Evolutionary conservation across 305 asterid species (phyloP).

Genomic region (Fraxinus xanthoxyloides): DNA sequence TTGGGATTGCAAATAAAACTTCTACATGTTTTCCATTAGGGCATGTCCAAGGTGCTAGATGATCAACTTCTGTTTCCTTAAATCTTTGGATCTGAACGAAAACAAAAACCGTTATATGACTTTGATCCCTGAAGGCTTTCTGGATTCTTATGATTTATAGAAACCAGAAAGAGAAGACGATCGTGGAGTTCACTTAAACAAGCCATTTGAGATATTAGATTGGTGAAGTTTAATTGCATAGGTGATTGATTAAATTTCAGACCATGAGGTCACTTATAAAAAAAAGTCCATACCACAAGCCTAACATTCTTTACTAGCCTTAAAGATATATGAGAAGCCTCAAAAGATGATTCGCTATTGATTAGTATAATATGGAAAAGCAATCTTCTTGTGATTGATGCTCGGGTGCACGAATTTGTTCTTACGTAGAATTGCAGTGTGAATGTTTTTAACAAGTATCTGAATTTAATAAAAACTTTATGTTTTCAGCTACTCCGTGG

Average conservation of each 20-base stretch:
- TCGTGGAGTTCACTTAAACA: not conserved
- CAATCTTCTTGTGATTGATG: not conserved
- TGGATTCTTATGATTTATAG: not conserved
- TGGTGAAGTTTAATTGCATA: not conserved
- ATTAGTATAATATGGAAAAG: not conserved
- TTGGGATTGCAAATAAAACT: not conserved
- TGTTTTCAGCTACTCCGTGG: slow-evolving; percentile 66
- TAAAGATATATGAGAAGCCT: not conserved
- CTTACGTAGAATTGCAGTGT: slow-evolving; percentile 11
- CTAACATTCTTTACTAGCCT: not conserved
- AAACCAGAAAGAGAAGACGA: not conserved
- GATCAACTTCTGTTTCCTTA: not conserved
- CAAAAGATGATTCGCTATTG: not conserved
- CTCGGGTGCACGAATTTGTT: slow-evolving; percentile 2
- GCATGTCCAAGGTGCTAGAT: slow-evolving; percentile 2
- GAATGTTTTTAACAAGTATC: slow-evolving; percentile 9
- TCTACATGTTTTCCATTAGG: not conserved
- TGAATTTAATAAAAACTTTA: not conserved
- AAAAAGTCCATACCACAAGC: not conserved
- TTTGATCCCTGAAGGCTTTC: not conserved
- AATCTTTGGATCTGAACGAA: not conserved
- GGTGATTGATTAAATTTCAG: not conserved
- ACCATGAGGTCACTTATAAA: not conserved
- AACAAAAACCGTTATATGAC: not conserved
- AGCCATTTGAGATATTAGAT: not conserved